Evolutionary conservation across 2,329 filamentous ascomycete genomes (phyloP), one percentile per base, ranked within the genome.

Genomic region (Claviceps cyperi): DNA sequence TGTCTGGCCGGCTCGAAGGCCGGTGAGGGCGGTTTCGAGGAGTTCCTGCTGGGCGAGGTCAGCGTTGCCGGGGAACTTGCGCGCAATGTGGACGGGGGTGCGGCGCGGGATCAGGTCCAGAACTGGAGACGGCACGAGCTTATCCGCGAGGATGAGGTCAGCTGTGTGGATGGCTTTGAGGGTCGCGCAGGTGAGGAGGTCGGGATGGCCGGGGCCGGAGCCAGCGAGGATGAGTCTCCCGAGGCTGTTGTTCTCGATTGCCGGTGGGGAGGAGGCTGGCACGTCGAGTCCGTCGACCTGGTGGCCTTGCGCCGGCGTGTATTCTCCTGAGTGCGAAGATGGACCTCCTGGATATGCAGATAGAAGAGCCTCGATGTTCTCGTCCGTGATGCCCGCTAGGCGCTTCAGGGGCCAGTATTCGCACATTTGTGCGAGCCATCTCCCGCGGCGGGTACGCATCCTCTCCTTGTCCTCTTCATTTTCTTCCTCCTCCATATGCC

Each of bases 31-130:
- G 58, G 87, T 76, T 49, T 81, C 75, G 2, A 94, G 77, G 4
- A 98, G 80, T 66, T 98, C 92, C 60, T 90, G 81, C 64, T 98
- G 92, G 0, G 92, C 92, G 43, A 81, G 80, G 58, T 98, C 92
- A 40, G 92, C 92, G 66, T 98, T 97, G 21, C 92, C 92, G 1
- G 92, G 92, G 67, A 98, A 98, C 65, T 98, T 98, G 60, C 90
- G 84, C 4, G 92, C 91, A 58, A 98, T 98, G 59, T 87, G 81
- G 13, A 97, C 83, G 9, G 84, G 83, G 8, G 90, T 94, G 49
- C 91, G 80, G 37, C 92, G 86, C 1, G 92, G 92, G 50, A 97
- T 85, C 15, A 98, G 78, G 55, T 91, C 86, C 9, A 98, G 74
- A 2, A 98, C 87, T 7, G 84, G 81, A 0, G 86, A 76, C 0